Percentiles rank a stretch among this genome's conserved stretches.
Conservation (phyloP, 805 yeast species). For the Candida loeiensis region DNA sequence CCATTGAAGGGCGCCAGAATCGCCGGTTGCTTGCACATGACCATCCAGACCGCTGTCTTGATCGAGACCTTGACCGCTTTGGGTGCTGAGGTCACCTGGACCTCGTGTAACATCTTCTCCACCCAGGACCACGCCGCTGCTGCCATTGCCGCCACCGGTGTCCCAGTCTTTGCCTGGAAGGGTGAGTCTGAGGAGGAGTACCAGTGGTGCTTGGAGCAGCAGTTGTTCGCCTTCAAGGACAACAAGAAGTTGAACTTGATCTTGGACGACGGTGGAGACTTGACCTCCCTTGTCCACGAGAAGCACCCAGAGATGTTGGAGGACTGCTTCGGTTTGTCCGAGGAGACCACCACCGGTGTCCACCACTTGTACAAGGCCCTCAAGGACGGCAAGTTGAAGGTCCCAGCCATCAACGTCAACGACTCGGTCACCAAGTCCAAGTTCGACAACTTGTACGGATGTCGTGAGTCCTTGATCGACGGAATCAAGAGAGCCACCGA, state of each 20-base stretch:
- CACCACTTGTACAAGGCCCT: constrained; percentile 98
- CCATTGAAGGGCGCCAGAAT: constrained; percentile 98
- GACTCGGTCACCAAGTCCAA: constrained; percentile 99
- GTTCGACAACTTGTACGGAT: constrained; percentile 98
- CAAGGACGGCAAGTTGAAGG: constrained; percentile 83
- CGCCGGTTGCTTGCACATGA: constrained; percentile 99
- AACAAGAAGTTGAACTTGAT: constrained; percentile 92
- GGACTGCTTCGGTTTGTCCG: constrained; percentile 93
- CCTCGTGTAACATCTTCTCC: constrained; percentile 98
- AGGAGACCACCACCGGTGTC: constrained; percentile 99
- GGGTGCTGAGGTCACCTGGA: constrained; percentile 99
- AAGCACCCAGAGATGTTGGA: constrained; percentile 97
- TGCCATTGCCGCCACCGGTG: constrained; percentile 99
- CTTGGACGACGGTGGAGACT: constrained; percentile 99
- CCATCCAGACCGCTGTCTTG: constrained; percentile 98
- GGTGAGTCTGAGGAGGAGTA: constrained; percentile 99
- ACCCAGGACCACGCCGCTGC: constrained; percentile 99
- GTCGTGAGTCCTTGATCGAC: constrained; percentile 97
- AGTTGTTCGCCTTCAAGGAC: constrained; percentile 96
- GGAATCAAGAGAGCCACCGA: constrained; percentile 99
- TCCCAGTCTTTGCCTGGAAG: constrained; percentile 99
- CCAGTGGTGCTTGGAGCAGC: constrained; percentile 99
- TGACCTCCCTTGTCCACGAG: constrained; percentile 94
- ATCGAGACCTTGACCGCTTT: constrained; percentile 95
- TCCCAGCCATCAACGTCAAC: constrained; percentile 98